Evolutionary conservation across 1,284 basidiomycete genomes (phyloP), one percentile per base, ranked within the genome.

Genomic region (Tilletia indica): DNA sequence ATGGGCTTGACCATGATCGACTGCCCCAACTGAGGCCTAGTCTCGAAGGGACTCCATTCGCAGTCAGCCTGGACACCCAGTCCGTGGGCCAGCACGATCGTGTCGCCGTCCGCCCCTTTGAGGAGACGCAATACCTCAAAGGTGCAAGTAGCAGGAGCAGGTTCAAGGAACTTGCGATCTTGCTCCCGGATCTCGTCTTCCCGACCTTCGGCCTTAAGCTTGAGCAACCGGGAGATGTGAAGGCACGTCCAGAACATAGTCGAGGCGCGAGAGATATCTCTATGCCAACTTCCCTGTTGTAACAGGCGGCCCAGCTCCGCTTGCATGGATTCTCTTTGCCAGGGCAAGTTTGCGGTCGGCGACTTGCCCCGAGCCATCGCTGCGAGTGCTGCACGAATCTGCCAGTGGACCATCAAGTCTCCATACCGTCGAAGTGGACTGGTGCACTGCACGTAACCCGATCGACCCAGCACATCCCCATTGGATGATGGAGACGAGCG

Each of bases 321-420:
- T 8, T 58, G 49, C 12, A 81, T 51, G 3, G 71, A 66, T 54
- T 61, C 34, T 3, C 4, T 5, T 3, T 8, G 3, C 34, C 72
- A 79, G 0, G 69, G 66, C n/a, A 71, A 25, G 4, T 45, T 47
- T 3, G 39, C 21, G 16, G 70, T 70, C 0, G 74, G 61, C 5
- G 31, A 38, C 34, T 42, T 25, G 54, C 47, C 47, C 34, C n/a
- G 4, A 36, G 36, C 36, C 36, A 64, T 25, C 12, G 34, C 38
- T 8, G 31, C 56, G 12, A 97, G 85, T 2, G 89, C 88, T 67
- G 90, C 87, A 83, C 97, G 96, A 85, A 99, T 89, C 85, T 98
- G 95, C 93, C 94, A 99, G 86, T 99, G 97, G 9, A 87, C 86
- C 4, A 97, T 82, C 77, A 98, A 85, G 85, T 99, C 97, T 54